Evolutionary conservation across 345 rosid genomes (phyloP).

Genomic region (Tarenaya hassleriana): DNA sequence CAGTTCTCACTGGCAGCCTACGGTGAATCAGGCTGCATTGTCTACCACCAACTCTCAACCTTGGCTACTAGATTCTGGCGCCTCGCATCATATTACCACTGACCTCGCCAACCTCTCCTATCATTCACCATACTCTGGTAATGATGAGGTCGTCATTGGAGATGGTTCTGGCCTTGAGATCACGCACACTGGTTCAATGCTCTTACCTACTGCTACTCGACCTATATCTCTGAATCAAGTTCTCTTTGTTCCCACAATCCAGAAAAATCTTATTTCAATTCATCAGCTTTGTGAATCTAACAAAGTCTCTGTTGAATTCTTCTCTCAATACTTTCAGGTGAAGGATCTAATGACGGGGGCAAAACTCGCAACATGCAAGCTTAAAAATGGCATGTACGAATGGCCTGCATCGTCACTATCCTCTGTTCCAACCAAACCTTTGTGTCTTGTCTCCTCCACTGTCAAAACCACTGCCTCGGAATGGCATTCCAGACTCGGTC

Average conservation of each 20-base stretch:
- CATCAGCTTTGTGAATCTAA: no score
- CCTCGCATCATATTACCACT: conserved; percentile 4
- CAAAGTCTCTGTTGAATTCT: no score
- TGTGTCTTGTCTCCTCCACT: no score
- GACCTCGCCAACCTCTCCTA: conserved; percentile 5
- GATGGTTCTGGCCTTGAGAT: neutral
- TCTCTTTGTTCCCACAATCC: neutral
- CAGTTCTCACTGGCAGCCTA: neutral
- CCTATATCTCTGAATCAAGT: neutral
- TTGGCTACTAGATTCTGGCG: neutral
- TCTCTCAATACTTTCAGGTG: no score
- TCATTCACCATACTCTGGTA: neutral
- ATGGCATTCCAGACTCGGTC: no score
- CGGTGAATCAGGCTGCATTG: neutral
- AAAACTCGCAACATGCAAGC: no score
- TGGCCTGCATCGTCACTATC: no score
- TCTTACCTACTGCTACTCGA: neutral
- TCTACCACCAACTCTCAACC: neutral
- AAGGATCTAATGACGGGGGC: no score
- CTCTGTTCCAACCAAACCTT: no score
- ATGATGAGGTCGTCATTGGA: neutral
- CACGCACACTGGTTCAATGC: neutral
- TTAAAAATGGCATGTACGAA: no score
- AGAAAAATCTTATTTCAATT: no score
- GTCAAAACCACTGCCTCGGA: no score